Percentiles rank a stretch among this genome's conserved stretches.
These are phyloP conservation scores for Hapsidospora chrysogenum DNA, from an alignment of 495 filamentous ascomycete species.

Conservation along the genomic window DNA sequence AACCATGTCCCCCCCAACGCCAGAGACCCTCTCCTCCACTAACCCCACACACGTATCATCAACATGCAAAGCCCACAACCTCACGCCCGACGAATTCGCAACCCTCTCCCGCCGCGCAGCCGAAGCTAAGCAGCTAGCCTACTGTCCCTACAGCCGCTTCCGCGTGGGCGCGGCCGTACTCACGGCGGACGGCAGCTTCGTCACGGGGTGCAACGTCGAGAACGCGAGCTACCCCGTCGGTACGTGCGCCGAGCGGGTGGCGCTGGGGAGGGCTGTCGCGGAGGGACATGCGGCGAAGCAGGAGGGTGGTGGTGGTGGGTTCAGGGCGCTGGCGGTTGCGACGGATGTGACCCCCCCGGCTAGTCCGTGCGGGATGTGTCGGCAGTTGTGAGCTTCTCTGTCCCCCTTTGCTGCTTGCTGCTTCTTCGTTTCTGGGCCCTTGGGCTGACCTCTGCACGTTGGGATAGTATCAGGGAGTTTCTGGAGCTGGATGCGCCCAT, in stretches of 20 bases:
- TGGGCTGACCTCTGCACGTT: constrained; percentile 1
- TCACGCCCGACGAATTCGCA: constrained; percentile 42
- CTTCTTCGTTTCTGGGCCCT: neutral
- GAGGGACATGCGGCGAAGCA: too few relatives aligned
- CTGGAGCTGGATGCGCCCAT: constrained; percentile 49
- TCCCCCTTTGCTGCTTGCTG: neutral
- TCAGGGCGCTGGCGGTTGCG: constrained; percentile 74
- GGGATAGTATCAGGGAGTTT: constrained; percentile 63
- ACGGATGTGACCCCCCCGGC: constrained; percentile 63
- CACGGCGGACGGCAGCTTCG: constrained; percentile 38
- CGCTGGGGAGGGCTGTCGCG: constrained; percentile 62
- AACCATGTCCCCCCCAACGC: constrained; percentile 2
- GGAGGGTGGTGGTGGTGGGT: constrained; percentile 45
- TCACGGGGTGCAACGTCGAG: constrained; percentile 79
- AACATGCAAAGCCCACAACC: constrained; percentile 22
- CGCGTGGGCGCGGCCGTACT: constrained; percentile 76
- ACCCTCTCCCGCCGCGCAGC: constrained; percentile 39
- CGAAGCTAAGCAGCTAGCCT: constrained; percentile 56
- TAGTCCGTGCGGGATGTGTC: constrained; percentile 58
- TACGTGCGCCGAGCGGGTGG: constrained; percentile 84
- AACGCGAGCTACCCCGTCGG: constrained; percentile 87
- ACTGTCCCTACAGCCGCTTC: constrained; percentile 91
- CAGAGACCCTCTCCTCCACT: constrained; percentile 10
- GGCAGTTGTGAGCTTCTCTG: constrained; percentile 33
- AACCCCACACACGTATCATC: constrained; percentile 10